Evolutionary conservation across 768 basidiomycete genomes (phyloP).

Genomic region (Mycena sanguinolenta): DNA sequence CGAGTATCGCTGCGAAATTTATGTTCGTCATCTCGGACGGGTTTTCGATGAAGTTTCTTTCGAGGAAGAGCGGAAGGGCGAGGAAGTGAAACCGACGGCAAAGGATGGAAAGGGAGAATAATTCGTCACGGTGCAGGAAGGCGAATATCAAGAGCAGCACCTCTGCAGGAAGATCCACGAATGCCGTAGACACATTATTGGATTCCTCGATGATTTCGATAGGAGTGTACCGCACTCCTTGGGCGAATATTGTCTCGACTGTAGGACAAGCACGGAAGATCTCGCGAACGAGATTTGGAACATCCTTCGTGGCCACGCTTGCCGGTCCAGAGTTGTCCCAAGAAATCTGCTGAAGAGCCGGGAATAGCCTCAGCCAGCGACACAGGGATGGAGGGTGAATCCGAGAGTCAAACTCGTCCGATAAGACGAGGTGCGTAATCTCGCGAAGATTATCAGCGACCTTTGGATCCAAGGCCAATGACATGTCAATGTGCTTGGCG

Average conservation of each 20-base stretch:
- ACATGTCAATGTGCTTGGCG: slow-evolving; percentile 1
- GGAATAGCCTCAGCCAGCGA: slow-evolving; percentile 23
- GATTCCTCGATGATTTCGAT: background rate
- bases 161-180: slow-evolving; percentile 16
- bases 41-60: background rate
- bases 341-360: slow-evolving; percentile 5
- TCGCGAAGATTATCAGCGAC: background rate
- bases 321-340: background rate
- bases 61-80: slow-evolving; percentile 18
- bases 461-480: slow-evolving; percentile 7
- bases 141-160: slow-evolving; percentile 15
- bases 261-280: slow-evolving; percentile 18
- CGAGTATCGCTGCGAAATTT: background rate
- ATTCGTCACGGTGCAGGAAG: background rate
- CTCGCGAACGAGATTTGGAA: slow-evolving; percentile 7
- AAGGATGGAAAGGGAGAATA: slow-evolving; percentile 12
- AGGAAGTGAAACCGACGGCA: slow-evolving; percentile 26
- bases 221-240: background rate
- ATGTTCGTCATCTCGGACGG: background rate
- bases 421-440: slow-evolving; percentile 17
- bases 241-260: background rate
- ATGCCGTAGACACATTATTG: too few relatives aligned
- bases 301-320: too few relatives aligned
- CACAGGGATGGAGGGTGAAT: background rate
- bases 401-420: slow-evolving; percentile 1